These are phyloP conservation scores for Yamadazyma dushanensis DNA, from an alignment of 1,139 yeast species.

Conservation along the genomic window DNA sequence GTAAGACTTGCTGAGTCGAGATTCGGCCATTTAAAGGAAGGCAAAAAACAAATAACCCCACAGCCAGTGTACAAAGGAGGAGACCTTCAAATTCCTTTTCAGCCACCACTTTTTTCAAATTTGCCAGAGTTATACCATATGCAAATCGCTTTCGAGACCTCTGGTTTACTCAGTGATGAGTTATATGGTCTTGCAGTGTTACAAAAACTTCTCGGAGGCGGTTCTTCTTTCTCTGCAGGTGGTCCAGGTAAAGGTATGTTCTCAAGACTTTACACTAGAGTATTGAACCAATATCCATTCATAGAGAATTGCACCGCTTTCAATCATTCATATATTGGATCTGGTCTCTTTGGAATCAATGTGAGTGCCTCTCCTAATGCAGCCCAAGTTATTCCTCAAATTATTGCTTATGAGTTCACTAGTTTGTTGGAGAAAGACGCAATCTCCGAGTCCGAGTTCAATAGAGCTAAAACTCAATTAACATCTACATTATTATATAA, in stretches of 20 bases:
- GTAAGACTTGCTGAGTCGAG: constrained; percentile 60
- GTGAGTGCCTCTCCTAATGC: constrained; percentile 85
- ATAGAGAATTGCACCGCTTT: constrained; percentile 87
- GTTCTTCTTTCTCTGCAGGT: constrained; percentile 97
- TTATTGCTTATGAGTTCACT: constrained; percentile 74
- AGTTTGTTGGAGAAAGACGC: constrained; percentile 59
- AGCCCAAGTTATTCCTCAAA: constrained; percentile 78
- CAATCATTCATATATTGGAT: constrained; percentile 87
- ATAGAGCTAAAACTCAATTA: constrained; percentile 89
- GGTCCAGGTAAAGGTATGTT: constrained; percentile 99
- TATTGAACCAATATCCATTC: constrained; percentile 86
- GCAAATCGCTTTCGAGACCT: constrained; percentile 86
- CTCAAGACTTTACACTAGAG: constrained; percentile 87
- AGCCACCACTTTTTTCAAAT: constrained; percentile 66
- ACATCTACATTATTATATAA: constrained; percentile 91
- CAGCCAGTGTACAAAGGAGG: constrained; percentile 77
- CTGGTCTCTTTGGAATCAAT: constrained; percentile 89
- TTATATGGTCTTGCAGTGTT: constrained; percentile 88
- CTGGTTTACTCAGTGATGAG: constrained; percentile 81
- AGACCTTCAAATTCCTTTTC: constrained; percentile 64
- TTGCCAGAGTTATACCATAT: constrained; percentile 83
- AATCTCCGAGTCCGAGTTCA: constrained; percentile 69
- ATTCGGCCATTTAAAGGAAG: constrained; percentile 36
- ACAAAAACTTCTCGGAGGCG: constrained; percentile 94
- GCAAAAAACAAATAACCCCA: constrained; percentile 5